Percentiles rank a stretch among this genome's conserved stretches.
Conservation (phyloP, 371 early-diverging fungal species). For the Mucor velutinosus region DNA sequence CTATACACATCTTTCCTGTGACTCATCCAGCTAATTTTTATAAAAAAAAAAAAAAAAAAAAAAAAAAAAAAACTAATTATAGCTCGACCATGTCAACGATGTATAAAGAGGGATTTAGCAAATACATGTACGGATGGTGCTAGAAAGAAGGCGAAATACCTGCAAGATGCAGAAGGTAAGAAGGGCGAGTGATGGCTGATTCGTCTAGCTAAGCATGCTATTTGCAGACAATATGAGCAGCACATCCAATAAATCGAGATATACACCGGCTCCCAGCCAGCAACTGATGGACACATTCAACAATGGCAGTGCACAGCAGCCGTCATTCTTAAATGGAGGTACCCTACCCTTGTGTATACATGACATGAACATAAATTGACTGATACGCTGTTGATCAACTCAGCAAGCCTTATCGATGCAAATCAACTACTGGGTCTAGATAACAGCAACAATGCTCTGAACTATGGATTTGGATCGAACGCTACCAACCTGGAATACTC, state of each 20-base stretch:
- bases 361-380: not conserved
- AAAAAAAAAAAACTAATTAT: conserved; percentile 3
- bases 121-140: conserved; percentile 76
- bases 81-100: conserved; percentile 81
- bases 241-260: conserved; percentile 8
- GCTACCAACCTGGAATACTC: conserved; percentile 86
- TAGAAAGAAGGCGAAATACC: conserved; percentile 85
- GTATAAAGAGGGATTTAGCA: conserved; percentile 73
- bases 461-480: conserved; percentile 81
- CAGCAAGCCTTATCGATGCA: conserved; percentile 15
- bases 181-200: not conserved
- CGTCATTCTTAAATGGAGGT: conserved; percentile 10
- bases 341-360: conserved; percentile 9
- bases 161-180: conserved; percentile 55
- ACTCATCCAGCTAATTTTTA: not conserved
- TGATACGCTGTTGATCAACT: not conserved
- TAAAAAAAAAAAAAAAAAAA: not conserved
- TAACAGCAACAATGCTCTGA: conserved; percentile 7
- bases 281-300: conserved; percentile 6
- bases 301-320: not conserved
- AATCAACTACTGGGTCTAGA: conserved; percentile 7
- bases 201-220: not conserved
- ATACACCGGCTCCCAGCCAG: not conserved
- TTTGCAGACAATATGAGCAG: conserved; percentile 4
- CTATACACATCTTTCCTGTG: conserved; percentile 4